A percentile compares a stretch with the other conserved stretches of the same genome.
phyloP scores from a whole-genome alignment of 495 filamentous ascomycete species.

The Penicillium pancosmium region DNA sequence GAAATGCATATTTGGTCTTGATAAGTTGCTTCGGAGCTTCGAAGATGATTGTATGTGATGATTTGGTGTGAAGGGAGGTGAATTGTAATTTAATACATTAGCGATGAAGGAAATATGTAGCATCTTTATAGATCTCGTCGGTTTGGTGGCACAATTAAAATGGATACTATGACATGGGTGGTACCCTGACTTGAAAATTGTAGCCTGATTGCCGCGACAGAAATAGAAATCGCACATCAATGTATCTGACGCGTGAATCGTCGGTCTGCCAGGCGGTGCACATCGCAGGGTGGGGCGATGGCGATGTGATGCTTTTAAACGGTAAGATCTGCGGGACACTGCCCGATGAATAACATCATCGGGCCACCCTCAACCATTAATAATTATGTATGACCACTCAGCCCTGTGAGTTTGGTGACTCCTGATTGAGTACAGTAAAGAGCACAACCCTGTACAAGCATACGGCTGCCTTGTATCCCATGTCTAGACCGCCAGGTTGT shows the following conservation, averaged over 20 bases:
- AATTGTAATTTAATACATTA: neutral
- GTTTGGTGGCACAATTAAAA: neutral
- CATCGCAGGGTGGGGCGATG: slow-evolving; percentile 1
- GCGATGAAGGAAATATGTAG: neutral
- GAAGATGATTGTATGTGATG: no score
- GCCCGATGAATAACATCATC: neutral
- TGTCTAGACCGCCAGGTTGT: neutral
- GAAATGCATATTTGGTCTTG: neutral
- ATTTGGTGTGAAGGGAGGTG: neutral
- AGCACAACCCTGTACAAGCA: no score
- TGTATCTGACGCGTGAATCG: neutral
- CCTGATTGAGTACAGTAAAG: neutral
- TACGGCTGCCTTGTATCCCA: no score
- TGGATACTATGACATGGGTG: neutral
- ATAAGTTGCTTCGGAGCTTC: no score
- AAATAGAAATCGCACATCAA: neutral
- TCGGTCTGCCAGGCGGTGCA: neutral
- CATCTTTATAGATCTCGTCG: neutral
- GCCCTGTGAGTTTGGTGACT: neutral
- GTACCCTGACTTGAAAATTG: neutral
- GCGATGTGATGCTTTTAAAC: neutral
- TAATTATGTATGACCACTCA: neutral
- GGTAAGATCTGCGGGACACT: neutral
- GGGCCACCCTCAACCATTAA: neutral
- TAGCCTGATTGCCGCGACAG: neutral